phyloP scores from a whole-genome alignment of 1,139 yeast species.

The Hemisphaericaspora xylofermentans region DNA sequence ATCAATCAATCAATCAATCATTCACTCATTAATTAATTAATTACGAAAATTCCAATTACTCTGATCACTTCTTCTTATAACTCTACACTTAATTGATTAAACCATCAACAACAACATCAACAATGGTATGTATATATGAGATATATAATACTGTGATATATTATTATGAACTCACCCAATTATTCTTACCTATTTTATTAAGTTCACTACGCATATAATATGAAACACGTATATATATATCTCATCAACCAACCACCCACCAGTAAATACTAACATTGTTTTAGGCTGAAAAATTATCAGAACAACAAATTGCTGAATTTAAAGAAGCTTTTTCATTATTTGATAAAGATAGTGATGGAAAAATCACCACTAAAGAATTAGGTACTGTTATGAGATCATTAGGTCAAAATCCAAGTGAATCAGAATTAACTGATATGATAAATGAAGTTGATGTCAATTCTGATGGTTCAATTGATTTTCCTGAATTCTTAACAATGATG shows the following conservation, averaged over 20 bases:
- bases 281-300: constrained; percentile 84
- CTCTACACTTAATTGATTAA: too few species aligned
- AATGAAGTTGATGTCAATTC: constrained; percentile 95
- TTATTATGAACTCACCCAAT: too few species aligned
- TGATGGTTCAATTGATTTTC: constrained; percentile 92
- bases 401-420: constrained; percentile 95
- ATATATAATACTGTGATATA: background rate
- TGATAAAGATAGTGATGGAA: constrained; percentile 94
- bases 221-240: background rate
- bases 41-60: too few species aligned
- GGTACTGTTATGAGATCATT: constrained; percentile 98
- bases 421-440: constrained; percentile 93
- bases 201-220: too few species aligned
- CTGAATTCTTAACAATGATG: constrained; percentile 80
- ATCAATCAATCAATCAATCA: too few species aligned
- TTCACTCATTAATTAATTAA: too few species aligned
- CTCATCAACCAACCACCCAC: background rate
- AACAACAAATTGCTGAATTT: constrained; percentile 94
- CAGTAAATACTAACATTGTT: background rate
- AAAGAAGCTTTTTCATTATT: constrained; percentile 96
- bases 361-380: constrained; percentile 90
- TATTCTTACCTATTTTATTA: too few species aligned
- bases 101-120: background rate
- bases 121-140: background rate
- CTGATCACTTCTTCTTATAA: too few species aligned